A percentile compares a stretch with the other conserved stretches of the same genome.
These are phyloP conservation scores for Coniophora puteana DNA, from an alignment of 1,284 basidiomycete genomes.

Conservation along the genomic window DNA sequence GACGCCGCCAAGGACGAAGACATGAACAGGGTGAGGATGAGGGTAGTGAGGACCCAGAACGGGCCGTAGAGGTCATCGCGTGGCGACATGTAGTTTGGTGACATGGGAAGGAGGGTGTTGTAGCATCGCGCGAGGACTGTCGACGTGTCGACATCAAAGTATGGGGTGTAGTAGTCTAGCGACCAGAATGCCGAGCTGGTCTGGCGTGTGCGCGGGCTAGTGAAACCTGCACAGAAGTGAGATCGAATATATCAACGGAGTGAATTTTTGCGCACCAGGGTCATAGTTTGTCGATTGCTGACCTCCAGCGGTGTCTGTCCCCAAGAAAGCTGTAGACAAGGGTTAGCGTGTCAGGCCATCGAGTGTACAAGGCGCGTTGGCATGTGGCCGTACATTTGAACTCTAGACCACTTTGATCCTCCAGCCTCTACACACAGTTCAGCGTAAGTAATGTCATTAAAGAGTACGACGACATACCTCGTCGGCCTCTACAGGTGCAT, in stretches of 20 bases:
- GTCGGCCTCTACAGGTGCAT: constrained; percentile 53
- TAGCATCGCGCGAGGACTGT: constrained; percentile 71
- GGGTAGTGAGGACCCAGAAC: constrained; percentile 93
- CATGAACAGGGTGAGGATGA: constrained; percentile 88
- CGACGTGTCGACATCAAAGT: constrained; percentile 79
- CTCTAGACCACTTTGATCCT: constrained; percentile 58
- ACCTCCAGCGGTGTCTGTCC: constrained; percentile 30
- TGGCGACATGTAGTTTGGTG: constrained; percentile 57
- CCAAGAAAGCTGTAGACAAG: constrained; percentile 45
- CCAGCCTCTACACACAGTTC: constrained; percentile 36
- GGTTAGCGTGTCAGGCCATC: constrained; percentile 1
- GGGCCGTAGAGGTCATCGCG: constrained; percentile 80
- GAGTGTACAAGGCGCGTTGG: constrained; percentile 3
- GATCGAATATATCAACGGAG: neutral
- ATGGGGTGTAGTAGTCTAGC: constrained; percentile 74
- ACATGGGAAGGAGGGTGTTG: constrained; percentile 65
- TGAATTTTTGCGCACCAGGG: constrained; percentile 35
- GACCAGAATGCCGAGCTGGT: constrained; percentile 63
- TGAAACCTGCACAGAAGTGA: constrained; percentile 35
- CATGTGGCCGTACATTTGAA: constrained; percentile 49
- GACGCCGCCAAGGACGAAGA: constrained; percentile 87
- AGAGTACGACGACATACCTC: constrained; percentile 30
- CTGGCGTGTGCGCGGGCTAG: constrained; percentile 41
- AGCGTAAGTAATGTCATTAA: neutral
- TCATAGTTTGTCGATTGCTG: constrained; percentile 36